Percentiles rank a stretch among this genome's conserved stretches.
These are phyloP conservation scores for Mucuna pruriens DNA, from an alignment of 306 rosid genomes.

Conservation along the genomic window DNA sequence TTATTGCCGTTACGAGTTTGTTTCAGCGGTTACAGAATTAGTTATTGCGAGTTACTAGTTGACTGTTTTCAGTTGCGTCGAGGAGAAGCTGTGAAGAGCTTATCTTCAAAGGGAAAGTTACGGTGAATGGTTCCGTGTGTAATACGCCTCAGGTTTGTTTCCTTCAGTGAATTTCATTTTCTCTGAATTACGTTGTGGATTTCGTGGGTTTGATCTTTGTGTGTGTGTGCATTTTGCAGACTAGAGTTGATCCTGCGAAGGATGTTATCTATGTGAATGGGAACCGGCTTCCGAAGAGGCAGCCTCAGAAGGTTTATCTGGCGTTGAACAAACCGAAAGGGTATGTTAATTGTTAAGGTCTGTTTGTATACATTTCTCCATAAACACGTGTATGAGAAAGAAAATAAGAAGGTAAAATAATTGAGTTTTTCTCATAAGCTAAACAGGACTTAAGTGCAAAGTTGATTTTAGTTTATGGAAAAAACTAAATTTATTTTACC, in stretches of 20 bases:
- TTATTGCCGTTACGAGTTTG: neutral
- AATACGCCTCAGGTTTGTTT: slow-evolving; percentile 78
- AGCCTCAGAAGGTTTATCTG: slow-evolving; percentile 85
- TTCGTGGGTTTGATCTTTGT: neutral
- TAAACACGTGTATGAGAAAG: neutral
- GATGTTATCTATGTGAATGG: slow-evolving; percentile 91
- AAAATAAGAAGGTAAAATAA: neutral
- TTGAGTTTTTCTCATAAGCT: neutral
- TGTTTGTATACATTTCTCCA: neutral
- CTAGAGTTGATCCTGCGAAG: slow-evolving; percentile 84
- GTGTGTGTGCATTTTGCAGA: slow-evolving; percentile 47
- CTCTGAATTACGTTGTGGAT: neutral
- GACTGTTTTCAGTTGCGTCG: slow-evolving; percentile 72
- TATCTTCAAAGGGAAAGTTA: slow-evolving; percentile 82
- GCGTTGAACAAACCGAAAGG: slow-evolving; percentile 98
- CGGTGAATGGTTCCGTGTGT: slow-evolving; percentile 87
- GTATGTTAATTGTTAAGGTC: slow-evolving; percentile 44
- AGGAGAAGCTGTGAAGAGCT: slow-evolving; percentile 90
- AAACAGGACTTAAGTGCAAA: neutral
- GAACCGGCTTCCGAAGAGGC: slow-evolving; percentile 89
- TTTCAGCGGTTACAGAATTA: too few relatives aligned
- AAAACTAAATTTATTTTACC: neutral
- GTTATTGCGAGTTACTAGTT: neutral
- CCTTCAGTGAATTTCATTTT: neutral
- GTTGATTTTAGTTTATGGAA: neutral